These are phyloP conservation scores for Lotus japonicus DNA, from an alignment of 306 rosid genomes.

Conservation along the genomic window DNA sequence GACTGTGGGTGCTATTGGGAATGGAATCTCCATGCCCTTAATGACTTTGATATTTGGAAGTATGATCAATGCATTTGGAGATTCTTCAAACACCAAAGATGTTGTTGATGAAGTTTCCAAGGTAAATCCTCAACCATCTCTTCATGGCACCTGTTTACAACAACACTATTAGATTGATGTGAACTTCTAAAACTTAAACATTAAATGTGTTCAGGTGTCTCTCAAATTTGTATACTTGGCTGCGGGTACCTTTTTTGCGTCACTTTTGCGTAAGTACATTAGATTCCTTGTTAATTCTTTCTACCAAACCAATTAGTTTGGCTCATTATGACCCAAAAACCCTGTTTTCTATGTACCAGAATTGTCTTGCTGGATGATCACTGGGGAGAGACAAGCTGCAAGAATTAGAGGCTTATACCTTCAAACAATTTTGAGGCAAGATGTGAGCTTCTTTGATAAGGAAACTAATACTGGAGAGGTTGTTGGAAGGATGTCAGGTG, in stretches of 20 bases:
- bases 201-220: slow-evolving; percentile 34
- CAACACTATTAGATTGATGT: background rate
- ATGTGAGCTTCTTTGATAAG: slow-evolving; percentile 63
- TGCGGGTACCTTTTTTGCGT: slow-evolving; percentile 42
- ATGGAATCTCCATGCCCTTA: slow-evolving; percentile 54
- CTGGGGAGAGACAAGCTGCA: slow-evolving; percentile 87
- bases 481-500: slow-evolving; percentile 84
- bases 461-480: slow-evolving; percentile 77
- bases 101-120: slow-evolving; percentile 59
- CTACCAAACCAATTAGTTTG: background rate
- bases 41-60: slow-evolving; percentile 62
- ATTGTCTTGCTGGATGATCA: slow-evolving; percentile 80
- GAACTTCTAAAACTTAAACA: background rate
- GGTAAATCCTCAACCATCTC: slow-evolving; percentile 9
- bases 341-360: slow-evolving; percentile 35
- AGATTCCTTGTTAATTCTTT: background rate
- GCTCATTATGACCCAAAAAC: background rate
- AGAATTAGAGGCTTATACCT: slow-evolving; percentile 71
- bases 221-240: slow-evolving; percentile 68
- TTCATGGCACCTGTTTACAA: background rate
- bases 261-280: slow-evolving; percentile 55
- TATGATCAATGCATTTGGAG: slow-evolving; percentile 65
- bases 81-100: slow-evolving; percentile 4
- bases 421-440: slow-evolving; percentile 76
- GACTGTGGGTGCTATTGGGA: slow-evolving; percentile 53